phyloP scores from a whole-genome alignment of 1,284 basidiomycete genomes.

The Abortiporus biennis region DNA sequence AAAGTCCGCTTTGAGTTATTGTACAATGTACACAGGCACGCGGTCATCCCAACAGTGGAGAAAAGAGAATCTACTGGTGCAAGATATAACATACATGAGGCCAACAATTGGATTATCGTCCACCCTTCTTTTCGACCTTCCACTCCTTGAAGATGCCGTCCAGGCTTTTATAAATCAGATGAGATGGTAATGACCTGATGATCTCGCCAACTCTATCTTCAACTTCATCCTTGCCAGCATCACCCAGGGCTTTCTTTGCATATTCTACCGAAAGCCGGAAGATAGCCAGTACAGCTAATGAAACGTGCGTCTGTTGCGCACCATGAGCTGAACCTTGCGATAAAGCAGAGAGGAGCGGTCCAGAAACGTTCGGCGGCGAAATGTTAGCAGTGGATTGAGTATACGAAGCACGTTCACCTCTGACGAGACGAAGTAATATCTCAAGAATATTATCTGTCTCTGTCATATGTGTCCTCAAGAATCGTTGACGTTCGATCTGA shows the following conservation, averaged over 20 bases:
- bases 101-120: no score
- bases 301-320: constrained; percentile 88
- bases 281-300: constrained; percentile 85
- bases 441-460: constrained; percentile 85
- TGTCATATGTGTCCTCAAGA: constrained; percentile 81
- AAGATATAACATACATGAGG: no score
- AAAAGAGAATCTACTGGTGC: no score
- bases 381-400: constrained; percentile 53
- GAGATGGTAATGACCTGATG: constrained; percentile 78
- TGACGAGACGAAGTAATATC: constrained; percentile 83
- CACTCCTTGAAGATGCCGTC: constrained; percentile 93
- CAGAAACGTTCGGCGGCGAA: constrained; percentile 52
- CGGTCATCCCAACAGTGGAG: no score
- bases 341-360: constrained; percentile 63
- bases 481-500: constrained; percentile 74
- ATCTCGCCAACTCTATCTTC: constrained; percentile 84
- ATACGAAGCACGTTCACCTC: constrained; percentile 79
- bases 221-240: constrained; percentile 61
- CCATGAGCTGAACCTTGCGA: constrained; percentile 73
- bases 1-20: no score
- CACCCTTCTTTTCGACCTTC: constrained; percentile 73
- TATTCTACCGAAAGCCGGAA: constrained; percentile 82
- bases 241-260: constrained; percentile 64
- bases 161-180: constrained; percentile 81
- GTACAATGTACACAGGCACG: no score